These are phyloP conservation scores for Staphylotrichum tortipilum DNA, from an alignment of 495 filamentous ascomycete genomes.

Conservation along the genomic window DNA sequence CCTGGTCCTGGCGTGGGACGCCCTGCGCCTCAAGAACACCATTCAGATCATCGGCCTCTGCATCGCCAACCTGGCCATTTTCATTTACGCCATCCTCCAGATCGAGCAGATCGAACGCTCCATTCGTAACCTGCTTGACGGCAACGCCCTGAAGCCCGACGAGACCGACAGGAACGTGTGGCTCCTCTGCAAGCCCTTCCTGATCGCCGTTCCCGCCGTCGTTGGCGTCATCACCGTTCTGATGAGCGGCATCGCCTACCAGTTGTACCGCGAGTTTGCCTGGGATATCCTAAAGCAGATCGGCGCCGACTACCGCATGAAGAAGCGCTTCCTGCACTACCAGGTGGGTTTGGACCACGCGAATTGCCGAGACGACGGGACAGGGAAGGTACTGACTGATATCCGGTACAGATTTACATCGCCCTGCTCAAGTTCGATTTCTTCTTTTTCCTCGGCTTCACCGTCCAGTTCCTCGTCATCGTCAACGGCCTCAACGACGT, in stretches of 20 bases:
- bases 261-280: constrained; percentile 95
- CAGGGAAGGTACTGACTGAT: too few relatives aligned
- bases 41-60: constrained; percentile 97
- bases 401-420: constrained; percentile 71
- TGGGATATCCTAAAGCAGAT: constrained; percentile 99
- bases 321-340: constrained; percentile 89
- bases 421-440: constrained; percentile 97
- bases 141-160: constrained; percentile 29
- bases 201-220: constrained; percentile 79
- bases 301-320: constrained; percentile 93
- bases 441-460: constrained; percentile 99
- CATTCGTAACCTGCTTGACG: constrained; percentile 39
- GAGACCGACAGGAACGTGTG: constrained; percentile 46
- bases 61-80: constrained; percentile 78
- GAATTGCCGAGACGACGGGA: background rate
- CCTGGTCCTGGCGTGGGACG: constrained; percentile 81
- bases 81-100: constrained; percentile 88
- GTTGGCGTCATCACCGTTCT: constrained; percentile 65
- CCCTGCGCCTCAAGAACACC: constrained; percentile 88
- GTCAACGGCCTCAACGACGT: constrained; percentile 57
- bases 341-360: constrained; percentile 53
- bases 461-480: constrained; percentile 92
- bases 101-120: constrained; percentile 77
- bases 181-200: constrained; percentile 57
- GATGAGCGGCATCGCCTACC: constrained; percentile 75